Evolutionary conservation across 2,329 filamentous ascomycete genomes (phyloP).

Genomic region (Amauroascus verrucosus): DNA sequence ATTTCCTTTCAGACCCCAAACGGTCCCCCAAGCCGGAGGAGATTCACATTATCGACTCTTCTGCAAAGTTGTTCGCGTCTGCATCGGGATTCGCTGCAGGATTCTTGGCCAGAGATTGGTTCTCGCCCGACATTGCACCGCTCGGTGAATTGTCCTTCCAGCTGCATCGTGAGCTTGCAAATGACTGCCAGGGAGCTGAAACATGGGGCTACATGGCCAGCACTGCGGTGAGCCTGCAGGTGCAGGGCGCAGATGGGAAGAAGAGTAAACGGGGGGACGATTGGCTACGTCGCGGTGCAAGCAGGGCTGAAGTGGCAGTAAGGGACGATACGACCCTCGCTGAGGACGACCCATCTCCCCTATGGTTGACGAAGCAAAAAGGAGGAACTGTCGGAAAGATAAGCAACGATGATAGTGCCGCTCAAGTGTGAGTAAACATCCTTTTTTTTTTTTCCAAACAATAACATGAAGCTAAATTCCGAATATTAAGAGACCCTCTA

Average conservation of each 20-base stretch:
- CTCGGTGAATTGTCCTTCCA: conserved; percentile 59
- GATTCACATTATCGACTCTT: conserved; percentile 51
- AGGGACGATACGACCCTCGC: conserved; percentile 28
- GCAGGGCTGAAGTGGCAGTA: conserved; percentile 46
- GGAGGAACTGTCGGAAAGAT: conserved; percentile 53
- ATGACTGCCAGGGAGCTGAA: conserved; percentile 46
- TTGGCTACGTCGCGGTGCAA: conserved; percentile 57
- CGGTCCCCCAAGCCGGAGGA: conserved; percentile 20
- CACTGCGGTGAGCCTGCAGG: conserved; percentile 48
- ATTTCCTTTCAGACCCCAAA: conserved; percentile 50
- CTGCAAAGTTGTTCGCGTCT: conserved; percentile 55
- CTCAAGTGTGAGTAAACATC: conserved; percentile 57
- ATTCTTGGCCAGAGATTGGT: conserved; percentile 67
- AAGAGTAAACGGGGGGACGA: conserved; percentile 46
- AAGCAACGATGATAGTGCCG: conserved; percentile 50
- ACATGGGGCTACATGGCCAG: conserved; percentile 52
- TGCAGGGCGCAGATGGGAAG: conserved; percentile 28
- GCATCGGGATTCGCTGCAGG: conserved; percentile 66
- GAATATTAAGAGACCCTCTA: conserved; percentile 50
- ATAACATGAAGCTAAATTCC: not conserved
- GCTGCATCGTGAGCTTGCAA: conserved; percentile 56
- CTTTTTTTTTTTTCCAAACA: too few relatives aligned
- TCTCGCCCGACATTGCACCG: conserved; percentile 45
- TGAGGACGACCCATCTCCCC: conserved; percentile 31
- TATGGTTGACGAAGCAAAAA: conserved; percentile 49